Base-by-base conservation (phyloP, 768 basidiomycete genomes). In the Suillus plorans region DNA sequence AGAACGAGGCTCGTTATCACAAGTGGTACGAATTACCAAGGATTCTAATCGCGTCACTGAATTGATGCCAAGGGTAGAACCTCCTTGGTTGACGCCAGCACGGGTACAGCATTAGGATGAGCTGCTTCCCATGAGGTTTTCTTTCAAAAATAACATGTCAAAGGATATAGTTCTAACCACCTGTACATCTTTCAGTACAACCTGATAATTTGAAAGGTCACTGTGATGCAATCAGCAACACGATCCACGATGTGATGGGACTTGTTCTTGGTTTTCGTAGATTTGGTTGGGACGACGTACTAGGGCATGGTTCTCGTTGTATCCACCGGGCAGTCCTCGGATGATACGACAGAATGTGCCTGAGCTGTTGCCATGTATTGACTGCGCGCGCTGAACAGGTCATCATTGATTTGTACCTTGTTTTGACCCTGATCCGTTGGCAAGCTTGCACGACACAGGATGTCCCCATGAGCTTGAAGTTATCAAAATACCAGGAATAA, bases 231-330 rank as follows among this genome's bases (percentile, higher is more conserved):
- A 99, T 99, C 81, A 99, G 98, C 77, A 98, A 96, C 18, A 99
- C 97, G 0, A 93, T 99, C 60, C 97, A 99, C 82, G 98, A 99
- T 76, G 87, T 99, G 60, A 97, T 99, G 95, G 97, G 98, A 77
- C 89, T 99, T 45, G 93, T 98, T 42, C 87, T 93, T 66, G 76
- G 95, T 99, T 61, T 94, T 97, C 80, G 95, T 99, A 92, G 95
- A 98, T 76, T 86, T 95, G 50, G 79, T 95, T 65, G 93, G 93
- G 65, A 95, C 93, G 3, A 8, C 4, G 5, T 7, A 14, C 16
- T 99, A 31, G 76, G 98, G 99, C 77, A 89, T 98, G 76, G 95
- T 99, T 61, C 94, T 97, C 80, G 95, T 99, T 14, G 39, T 39
- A 39, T 8, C 5, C 34, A 34, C 34, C 12, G 36, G 93, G 95